Evolutionary conservation across 2,329 filamentous ascomycete species (phyloP).

Genomic region (Talaromyces rugulosus): DNA sequence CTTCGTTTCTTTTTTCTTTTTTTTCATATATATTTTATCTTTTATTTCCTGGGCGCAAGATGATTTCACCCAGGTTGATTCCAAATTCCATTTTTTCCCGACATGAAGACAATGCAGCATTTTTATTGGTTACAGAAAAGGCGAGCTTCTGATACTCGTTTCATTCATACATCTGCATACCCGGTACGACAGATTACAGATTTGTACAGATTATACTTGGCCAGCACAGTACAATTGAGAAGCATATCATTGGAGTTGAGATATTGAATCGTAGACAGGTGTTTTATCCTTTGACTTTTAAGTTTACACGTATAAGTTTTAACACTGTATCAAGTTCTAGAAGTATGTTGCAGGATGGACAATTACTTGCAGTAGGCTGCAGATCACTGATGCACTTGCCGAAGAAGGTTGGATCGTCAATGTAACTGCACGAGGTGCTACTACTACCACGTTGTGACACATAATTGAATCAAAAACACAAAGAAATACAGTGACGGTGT

Average conservation of each 20-base stretch:
- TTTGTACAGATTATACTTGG: not conserved
- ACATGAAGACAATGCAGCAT: conserved; percentile 4
- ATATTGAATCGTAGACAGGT: no score
- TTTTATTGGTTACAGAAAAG: conserved; percentile 8
- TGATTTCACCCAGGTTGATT: not conserved
- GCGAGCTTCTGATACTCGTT: conserved; percentile 16
- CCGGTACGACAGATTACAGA: not conserved
- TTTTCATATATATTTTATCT: not conserved
- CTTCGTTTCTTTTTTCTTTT: not conserved
- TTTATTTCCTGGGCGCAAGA: not conserved
- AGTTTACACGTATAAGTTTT: not conserved
- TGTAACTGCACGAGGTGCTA: not conserved
- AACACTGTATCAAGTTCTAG: not conserved
- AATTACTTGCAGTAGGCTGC: not conserved
- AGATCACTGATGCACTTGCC: not conserved
- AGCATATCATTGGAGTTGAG: not conserved
- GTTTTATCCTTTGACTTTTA: not conserved
- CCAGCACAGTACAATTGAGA: not conserved
- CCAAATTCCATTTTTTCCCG: not conserved
- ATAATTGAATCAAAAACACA: not conserved
- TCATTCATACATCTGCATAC: conserved; percentile 11
- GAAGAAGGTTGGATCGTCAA: not conserved
- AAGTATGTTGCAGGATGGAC: not conserved
- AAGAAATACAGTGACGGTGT: no score
- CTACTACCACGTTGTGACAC: not conserved